Evolutionary conservation across 257 asterid genomes (phyloP).

Genomic region (Capsicum baccatum): DNA sequence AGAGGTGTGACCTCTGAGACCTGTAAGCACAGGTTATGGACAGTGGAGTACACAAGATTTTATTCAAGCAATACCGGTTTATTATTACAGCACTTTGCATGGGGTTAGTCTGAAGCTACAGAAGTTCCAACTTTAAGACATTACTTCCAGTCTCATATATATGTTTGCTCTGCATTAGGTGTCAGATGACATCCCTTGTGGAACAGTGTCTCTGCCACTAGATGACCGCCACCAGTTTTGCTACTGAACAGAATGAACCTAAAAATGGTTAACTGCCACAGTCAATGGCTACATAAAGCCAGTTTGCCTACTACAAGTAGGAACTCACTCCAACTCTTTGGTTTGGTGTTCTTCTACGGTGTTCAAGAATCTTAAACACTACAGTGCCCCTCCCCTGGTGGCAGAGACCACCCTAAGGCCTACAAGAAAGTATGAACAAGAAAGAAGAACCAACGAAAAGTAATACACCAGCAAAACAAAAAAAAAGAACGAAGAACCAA

Average conservation of each 20-base stretch:
- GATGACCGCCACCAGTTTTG: not conserved
- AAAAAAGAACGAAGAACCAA: not conserved
- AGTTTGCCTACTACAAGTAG: not conserved
- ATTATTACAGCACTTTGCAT: not conserved
- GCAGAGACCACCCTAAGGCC: slow-evolving; percentile 17
- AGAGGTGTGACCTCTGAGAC: not conserved
- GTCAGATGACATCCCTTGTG: too few species aligned
- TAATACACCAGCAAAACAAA: not conserved
- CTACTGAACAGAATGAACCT: not conserved
- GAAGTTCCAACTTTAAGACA: not conserved
- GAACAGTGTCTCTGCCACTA: not conserved
- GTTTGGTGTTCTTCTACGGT: not conserved
- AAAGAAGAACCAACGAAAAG: not conserved
- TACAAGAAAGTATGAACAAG: not conserved
- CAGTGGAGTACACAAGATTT: not conserved
- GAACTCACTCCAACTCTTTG: not conserved
- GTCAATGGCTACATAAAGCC: slow-evolving; percentile 2
- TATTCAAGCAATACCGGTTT: not conserved
- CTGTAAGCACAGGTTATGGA: not conserved
- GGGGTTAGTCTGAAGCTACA: not conserved
- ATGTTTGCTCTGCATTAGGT: not conserved
- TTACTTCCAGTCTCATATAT: not conserved
- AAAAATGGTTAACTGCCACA: not conserved
- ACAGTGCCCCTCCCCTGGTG: not conserved
- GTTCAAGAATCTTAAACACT: slow-evolving; percentile 7